These are phyloP conservation scores for Penstemon barbatus DNA, from an alignment of 257 asterid genomes.

Conservation along the genomic window DNA sequence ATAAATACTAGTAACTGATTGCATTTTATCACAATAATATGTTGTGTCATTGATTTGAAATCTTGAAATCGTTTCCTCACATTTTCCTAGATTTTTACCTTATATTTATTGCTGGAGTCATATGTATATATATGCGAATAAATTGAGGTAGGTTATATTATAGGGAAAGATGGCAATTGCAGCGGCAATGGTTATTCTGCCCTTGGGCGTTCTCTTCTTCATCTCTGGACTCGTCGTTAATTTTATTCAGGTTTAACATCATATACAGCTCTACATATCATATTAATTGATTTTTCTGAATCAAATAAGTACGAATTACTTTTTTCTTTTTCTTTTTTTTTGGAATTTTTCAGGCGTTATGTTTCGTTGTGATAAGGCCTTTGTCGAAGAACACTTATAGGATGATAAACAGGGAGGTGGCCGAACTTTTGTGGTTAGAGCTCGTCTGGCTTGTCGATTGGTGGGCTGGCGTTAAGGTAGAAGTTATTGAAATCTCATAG, in stretches of 20 bases:
- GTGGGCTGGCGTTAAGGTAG: conserved; percentile 98
- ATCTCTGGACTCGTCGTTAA: conserved; percentile 58
- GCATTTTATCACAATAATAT: conserved; percentile 6
- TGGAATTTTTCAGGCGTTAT: conserved; percentile 54
- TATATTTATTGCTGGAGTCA: conserved; percentile 23
- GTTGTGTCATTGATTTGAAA: conserved; percentile 22
- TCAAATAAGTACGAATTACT: background rate
- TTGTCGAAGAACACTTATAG: conserved; percentile 76
- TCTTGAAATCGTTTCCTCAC: conserved; percentile 35
- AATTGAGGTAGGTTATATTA: too few relatives aligned
- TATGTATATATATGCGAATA: too few relatives aligned
- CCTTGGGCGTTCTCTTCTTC: conserved; percentile 85
- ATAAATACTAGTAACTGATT: background rate
- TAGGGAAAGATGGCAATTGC: conserved; percentile 44
- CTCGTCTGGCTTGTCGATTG: conserved; percentile 93
- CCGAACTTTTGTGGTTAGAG: conserved; percentile 90
- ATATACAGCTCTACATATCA: background rate
- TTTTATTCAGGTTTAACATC: conserved; percentile 43
- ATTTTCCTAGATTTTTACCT: conserved; percentile 30
- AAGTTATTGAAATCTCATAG: conserved; percentile 1
- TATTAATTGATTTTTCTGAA: conserved; percentile 11
- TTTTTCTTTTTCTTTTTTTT: background rate
- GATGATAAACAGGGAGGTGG: conserved; percentile 75
- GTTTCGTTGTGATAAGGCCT: conserved; percentile 68
- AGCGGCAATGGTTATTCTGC: conserved; percentile 78